Conservation (phyloP, 2,329 filamentous ascomycete species). For the Periconia macrospinosa region DNA sequence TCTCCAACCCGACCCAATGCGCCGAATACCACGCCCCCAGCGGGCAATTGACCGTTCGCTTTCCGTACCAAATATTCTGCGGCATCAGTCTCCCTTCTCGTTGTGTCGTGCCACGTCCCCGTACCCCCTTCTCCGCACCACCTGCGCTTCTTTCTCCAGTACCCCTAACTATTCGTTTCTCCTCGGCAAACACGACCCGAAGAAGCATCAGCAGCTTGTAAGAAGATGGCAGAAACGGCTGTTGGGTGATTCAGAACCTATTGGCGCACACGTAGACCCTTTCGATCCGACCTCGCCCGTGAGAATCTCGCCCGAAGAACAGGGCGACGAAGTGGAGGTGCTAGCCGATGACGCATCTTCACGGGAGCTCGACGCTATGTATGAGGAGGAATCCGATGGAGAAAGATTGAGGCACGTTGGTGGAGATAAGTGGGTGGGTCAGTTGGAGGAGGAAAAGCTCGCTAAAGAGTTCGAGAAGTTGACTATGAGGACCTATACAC, state of each 20-base stretch:
- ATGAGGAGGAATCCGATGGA: conserved; percentile 54
- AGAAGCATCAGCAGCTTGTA: conserved; percentile 39
- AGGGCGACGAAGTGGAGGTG: conserved; percentile 37
- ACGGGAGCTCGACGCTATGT: conserved; percentile 20
- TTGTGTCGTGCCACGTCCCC: conserved; percentile 12
- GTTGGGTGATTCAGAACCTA: conserved; percentile 39
- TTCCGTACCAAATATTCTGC: conserved; percentile 14
- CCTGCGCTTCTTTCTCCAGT: conserved; percentile 34
- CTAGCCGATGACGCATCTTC: conserved; percentile 12
- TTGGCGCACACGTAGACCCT: conserved; percentile 41
- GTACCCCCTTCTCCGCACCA: conserved; percentile 15
- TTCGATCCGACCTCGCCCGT: conserved; percentile 40
- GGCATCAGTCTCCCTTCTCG: conserved; percentile 16
- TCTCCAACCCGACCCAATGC: conserved; percentile 32
- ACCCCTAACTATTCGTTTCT: conserved; percentile 27
- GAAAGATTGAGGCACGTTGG: conserved; percentile 59
- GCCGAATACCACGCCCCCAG: conserved; percentile 40
- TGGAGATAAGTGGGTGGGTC: conserved; percentile 46
- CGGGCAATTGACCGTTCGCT: conserved; percentile 36
- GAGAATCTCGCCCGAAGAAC: conserved; percentile 38
- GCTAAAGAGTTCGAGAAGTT: conserved; percentile 39
- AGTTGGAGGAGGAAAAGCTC: conserved; percentile 31
- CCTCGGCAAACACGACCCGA: conserved; percentile 34
- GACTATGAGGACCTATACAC: conserved; percentile 35
- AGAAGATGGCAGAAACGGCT: conserved; percentile 41